These are phyloP conservation scores for Starmerella apis DNA, from an alignment of 805 yeast genomes.

Conservation along the genomic window DNA sequence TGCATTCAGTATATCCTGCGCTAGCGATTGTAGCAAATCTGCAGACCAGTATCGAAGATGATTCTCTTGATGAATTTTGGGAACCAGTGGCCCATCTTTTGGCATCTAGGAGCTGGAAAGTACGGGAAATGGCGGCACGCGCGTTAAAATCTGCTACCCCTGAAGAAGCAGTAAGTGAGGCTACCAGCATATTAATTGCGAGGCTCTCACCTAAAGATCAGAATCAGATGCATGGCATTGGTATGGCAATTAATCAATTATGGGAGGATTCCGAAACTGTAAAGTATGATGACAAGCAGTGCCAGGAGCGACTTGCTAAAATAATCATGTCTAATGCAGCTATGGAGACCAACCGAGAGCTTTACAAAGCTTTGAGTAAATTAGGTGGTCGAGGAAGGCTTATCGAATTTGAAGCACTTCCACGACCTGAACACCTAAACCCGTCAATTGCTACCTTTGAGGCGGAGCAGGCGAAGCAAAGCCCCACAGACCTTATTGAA, in stretches of 20 bases:
- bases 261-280: background rate
- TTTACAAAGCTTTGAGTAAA: slow-evolving; percentile 5
- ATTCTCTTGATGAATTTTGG: slow-evolving; percentile 41
- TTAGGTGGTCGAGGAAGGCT: slow-evolving; percentile 10
- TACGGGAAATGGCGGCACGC: slow-evolving; percentile 78
- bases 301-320: background rate
- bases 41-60: slow-evolving; percentile 47
- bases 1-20: slow-evolving; percentile 62
- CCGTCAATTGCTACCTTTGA: slow-evolving; percentile 21
- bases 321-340: slow-evolving; percentile 7
- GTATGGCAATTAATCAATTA: slow-evolving; percentile 9
- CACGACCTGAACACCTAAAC: slow-evolving; percentile 10
- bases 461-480: slow-evolving; percentile 11
- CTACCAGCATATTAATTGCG: slow-evolving; percentile 28
- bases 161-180: slow-evolving; percentile 28
- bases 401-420: slow-evolving; percentile 7
- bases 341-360: slow-evolving; percentile 20
- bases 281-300: background rate
- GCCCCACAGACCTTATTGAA: background rate
- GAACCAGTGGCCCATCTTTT: slow-evolving; percentile 42
- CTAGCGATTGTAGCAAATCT: slow-evolving; percentile 61
- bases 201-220: slow-evolving; percentile 25
- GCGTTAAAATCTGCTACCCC: slow-evolving; percentile 43
- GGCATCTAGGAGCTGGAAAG: slow-evolving; percentile 57
- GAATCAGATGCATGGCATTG: slow-evolving; percentile 51